These are phyloP conservation scores for Cercis canadensis DNA, from an alignment of 306 rosid genomes.

Conservation along the genomic window DNA sequence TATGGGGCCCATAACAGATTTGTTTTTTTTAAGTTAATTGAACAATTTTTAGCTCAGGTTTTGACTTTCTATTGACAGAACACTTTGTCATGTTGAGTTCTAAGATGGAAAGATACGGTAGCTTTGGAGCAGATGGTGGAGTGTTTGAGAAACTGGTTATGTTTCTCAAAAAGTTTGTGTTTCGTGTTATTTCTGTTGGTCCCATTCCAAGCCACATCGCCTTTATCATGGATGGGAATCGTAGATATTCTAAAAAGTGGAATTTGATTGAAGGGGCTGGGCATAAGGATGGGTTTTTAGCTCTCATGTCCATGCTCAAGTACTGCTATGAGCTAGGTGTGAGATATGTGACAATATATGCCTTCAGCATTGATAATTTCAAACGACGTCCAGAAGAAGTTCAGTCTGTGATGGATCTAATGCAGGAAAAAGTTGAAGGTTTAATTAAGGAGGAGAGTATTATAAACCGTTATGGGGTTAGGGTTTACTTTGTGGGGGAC, in stretches of 20 bases:
- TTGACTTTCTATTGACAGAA: constrained; percentile 3
- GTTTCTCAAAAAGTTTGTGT: constrained; percentile 33
- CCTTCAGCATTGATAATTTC: constrained; percentile 51
- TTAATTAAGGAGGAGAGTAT: constrained; percentile 44
- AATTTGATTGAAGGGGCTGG: constrained; percentile 39
- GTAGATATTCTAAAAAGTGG: constrained; percentile 40
- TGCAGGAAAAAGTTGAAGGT: constrained; percentile 50
- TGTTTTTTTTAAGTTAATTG: too few relatives aligned
- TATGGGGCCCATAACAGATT: too few relatives aligned
- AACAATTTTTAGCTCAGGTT: neutral
- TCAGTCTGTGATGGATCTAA: constrained; percentile 49
- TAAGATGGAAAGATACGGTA: constrained; percentile 1
- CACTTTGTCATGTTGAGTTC: constrained; percentile 5
- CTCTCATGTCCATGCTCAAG: constrained; percentile 45
- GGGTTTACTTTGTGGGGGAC: constrained; percentile 49
- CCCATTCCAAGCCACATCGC: constrained; percentile 47
- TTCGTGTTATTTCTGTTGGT: constrained; percentile 37
- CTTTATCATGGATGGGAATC: constrained; percentile 55
- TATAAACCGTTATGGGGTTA: constrained; percentile 38
- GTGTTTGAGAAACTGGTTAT: constrained; percentile 33
- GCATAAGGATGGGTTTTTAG: constrained; percentile 41
- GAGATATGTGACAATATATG: constrained; percentile 46
- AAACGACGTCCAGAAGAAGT: constrained; percentile 48
- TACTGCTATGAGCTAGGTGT: constrained; percentile 51
- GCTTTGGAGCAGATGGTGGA: neutral